A percentile compares a stretch with the other conserved stretches of the same genome.
Conservation (phyloP, 1,139 yeast species). For the Taphrina populina region DNA sequence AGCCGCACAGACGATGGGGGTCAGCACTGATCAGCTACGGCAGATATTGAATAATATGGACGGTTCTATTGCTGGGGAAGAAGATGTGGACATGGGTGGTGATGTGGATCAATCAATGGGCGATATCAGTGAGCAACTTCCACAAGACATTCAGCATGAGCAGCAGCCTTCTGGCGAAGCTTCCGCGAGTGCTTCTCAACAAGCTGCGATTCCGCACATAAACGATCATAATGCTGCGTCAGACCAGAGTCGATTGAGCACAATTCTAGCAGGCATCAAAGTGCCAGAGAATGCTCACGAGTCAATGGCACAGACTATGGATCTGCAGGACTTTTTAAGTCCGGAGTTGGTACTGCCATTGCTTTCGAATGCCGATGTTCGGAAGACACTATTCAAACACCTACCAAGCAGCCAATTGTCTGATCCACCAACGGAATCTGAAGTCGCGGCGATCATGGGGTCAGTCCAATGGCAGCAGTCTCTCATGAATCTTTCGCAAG, state of each 20-base stretch:
- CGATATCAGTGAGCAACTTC: constrained; percentile 2
- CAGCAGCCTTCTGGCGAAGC: constrained; percentile 13
- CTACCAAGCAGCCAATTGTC: constrained; percentile 9
- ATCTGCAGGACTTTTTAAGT: constrained; percentile 11
- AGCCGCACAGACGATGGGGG: constrained; percentile 14
- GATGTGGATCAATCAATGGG: constrained; percentile 2
- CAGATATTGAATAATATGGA: constrained; percentile 6
- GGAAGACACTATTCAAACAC: constrained; percentile 13
- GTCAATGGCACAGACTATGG: not conserved
- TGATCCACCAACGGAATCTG: constrained; percentile 24
- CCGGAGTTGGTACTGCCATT: constrained; percentile 10
- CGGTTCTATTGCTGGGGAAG: not conserved
- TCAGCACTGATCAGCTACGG: constrained; percentile 14
- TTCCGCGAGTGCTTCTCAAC: constrained; percentile 5
- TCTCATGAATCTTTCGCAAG: constrained; percentile 5
- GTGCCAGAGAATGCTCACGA: constrained; percentile 1
- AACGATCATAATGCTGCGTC: not conserved
- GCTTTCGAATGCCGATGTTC: constrained; percentile 6
- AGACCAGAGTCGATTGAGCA: not conserved
- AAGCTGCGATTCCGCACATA: constrained; percentile 11
- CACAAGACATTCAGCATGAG: not conserved
- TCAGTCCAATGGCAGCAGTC: constrained; percentile 20
- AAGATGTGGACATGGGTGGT: constrained; percentile 1
- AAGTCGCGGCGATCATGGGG: constrained; percentile 12
- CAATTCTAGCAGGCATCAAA: constrained; percentile 6